phyloP scores from a whole-genome alignment of 352 stramenopile genomes.

The Pythium aristosporum region DNA sequence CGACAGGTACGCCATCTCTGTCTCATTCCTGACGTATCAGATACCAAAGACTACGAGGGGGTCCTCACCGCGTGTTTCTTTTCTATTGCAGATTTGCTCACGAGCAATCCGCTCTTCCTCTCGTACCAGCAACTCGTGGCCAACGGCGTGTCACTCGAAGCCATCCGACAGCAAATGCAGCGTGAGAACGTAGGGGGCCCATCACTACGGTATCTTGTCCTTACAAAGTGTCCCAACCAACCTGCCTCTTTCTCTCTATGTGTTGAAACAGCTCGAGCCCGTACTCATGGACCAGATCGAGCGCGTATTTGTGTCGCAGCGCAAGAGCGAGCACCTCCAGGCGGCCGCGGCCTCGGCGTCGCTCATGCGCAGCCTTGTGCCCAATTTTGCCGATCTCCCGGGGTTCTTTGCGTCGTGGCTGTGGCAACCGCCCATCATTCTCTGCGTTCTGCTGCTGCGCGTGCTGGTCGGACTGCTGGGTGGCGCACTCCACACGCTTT shows the following conservation, averaged over 20 bases:
- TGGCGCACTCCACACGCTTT: constrained; percentile 34
- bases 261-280: constrained; percentile 30
- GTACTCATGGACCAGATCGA: constrained; percentile 49
- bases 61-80: not conserved
- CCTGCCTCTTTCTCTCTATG: not conserved
- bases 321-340: constrained; percentile 28
- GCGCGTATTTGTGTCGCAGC: constrained; percentile 42
- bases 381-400: constrained; percentile 51
- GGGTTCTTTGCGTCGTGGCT: constrained; percentile 52
- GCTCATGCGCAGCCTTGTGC: constrained; percentile 35
- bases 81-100: constrained; percentile 30
- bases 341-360: constrained; percentile 18
- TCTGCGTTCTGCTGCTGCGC: constrained; percentile 60
- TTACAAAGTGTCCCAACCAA: too few species aligned
- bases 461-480: constrained; percentile 45
- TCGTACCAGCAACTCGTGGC: constrained; percentile 63
- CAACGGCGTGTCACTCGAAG: constrained; percentile 57
- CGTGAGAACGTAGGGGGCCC: constrained; percentile 49
- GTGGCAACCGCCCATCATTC: constrained; percentile 57
- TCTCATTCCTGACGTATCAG: not conserved
- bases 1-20: constrained; percentile 28
- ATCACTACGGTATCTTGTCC: too few species aligned
- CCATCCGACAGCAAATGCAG: constrained; percentile 70
- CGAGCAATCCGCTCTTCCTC: constrained; percentile 47
- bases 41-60: not conserved